These are phyloP conservation scores for Hypoxylon fuscum DNA, from an alignment of 495 filamentous ascomycete genomes.

Conservation along the genomic window DNA sequence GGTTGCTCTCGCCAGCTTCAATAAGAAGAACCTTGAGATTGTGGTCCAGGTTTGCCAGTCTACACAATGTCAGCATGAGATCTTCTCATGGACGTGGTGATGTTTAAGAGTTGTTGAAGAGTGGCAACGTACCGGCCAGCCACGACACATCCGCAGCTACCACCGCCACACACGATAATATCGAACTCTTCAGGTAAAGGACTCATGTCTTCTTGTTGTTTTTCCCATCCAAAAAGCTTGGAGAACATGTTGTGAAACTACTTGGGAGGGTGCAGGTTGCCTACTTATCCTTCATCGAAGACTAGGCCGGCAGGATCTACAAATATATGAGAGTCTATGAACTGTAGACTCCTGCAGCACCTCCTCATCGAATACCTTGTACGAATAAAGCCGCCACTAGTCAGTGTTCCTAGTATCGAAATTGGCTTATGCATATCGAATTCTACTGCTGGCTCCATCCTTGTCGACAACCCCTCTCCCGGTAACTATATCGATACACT, in stretches of 20 bases:
- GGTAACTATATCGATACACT: conserved; percentile 9
- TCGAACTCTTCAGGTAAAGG: conserved; percentile 76
- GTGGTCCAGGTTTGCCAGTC: conserved; percentile 81
- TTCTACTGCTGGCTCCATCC: conserved; percentile 18
- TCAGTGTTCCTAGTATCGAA: conserved; percentile 8
- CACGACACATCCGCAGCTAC: conserved; percentile 77
- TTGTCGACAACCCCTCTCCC: conserved; percentile 20
- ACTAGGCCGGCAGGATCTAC: conserved; percentile 14
- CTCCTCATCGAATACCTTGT: neutral
- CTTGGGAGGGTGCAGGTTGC: conserved; percentile 8
- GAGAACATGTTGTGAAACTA: conserved; percentile 32
- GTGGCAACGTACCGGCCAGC: conserved; percentile 65
- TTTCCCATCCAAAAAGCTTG: conserved; percentile 25
- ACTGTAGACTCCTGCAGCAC: conserved; percentile 13
- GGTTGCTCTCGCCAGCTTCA: conserved; percentile 80
- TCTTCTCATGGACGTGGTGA: neutral
- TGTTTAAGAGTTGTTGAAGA: neutral
- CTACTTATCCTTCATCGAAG: conserved; percentile 40
- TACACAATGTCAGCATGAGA: conserved; percentile 30
- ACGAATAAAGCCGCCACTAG: conserved; percentile 32
- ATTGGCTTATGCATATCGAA: conserved; percentile 3
- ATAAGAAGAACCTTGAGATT: conserved; percentile 83
- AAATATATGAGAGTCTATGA: conserved; percentile 28
- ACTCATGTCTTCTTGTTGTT: conserved; percentile 45
- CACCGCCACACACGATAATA: conserved; percentile 83